These are phyloP conservation scores for Erucastrum elatum DNA, from an alignment of 345 rosid genomes.

Conservation along the genomic window DNA sequence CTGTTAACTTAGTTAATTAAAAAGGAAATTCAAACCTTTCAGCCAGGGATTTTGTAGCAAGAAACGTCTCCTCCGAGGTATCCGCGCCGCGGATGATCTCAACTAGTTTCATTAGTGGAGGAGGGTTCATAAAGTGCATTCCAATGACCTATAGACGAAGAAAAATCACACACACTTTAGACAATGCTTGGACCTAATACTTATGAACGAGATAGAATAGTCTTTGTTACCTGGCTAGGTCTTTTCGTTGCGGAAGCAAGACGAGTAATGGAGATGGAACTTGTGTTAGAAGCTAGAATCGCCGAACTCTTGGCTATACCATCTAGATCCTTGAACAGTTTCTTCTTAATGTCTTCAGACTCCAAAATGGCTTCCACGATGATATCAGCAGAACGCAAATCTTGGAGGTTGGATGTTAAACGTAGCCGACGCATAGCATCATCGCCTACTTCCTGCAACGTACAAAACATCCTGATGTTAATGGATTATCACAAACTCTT, in stretches of 20 bases:
- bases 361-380: conserved; percentile 86
- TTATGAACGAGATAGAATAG: not conserved
- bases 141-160: conserved; percentile 58
- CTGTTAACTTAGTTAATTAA: not conserved
- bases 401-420: conserved; percentile 60
- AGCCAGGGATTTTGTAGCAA: conserved; percentile 63
- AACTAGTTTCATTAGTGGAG: conserved; percentile 90
- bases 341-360: conserved; percentile 77
- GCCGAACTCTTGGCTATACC: conserved; percentile 61
- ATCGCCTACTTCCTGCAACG: conserved; percentile 50
- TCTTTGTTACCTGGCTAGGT: conserved; percentile 54
- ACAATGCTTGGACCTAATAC: not conserved
- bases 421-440: conserved; percentile 65
- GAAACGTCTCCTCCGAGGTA: conserved; percentile 75
- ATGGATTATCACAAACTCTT: not conserved
- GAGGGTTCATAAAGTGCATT: conserved; percentile 98
- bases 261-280: conserved; percentile 89
- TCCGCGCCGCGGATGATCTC: conserved; percentile 89
- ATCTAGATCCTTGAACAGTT: conserved; percentile 61
- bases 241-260: conserved; percentile 73
- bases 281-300: conserved; percentile 86
- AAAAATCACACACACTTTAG: not conserved
- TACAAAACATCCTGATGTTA: not conserved
- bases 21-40: conserved; percentile 50
- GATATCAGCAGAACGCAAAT: conserved; percentile 59